Base-by-base conservation (phyloP, 495 filamentous ascomycete species). In the Lepidopterella palustris region DNA sequence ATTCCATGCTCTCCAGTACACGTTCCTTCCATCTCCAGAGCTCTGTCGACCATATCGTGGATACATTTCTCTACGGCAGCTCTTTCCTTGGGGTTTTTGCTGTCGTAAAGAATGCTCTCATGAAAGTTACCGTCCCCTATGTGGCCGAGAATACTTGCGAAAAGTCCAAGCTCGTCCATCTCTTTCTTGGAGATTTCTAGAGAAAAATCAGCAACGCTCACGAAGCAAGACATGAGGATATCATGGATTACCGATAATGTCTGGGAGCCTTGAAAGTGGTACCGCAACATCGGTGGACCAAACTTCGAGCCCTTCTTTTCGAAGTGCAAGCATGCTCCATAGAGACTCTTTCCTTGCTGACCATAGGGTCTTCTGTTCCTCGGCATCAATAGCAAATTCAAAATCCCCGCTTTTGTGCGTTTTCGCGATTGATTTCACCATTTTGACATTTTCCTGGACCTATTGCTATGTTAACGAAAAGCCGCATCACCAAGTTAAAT, bases 81-180 rank as follows among this genome's bases (percentile, higher is more conserved):
- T 29, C 78, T 75, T 72, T 96, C 88, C 3, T 73, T 82, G 10
- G 81, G 80, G 32, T 58, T 89, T 77, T 18, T 74, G 77, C 27
- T 79, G 66, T 92, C 83, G 67, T 93, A 96, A 71, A 96, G 83
- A 66, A 96, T 90, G 70, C 84, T 87, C 65, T 89, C 84, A 69
- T 96, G 91, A 72, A 96, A 96, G 71, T 97, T 97, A 6, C 91
- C 90, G 70, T 95, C 88, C 4, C 89, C 89, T 58, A 95, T 84
- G 62, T 95, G 89, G 11, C 87, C 90, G 0, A 97, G 78, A 24
- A 92, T 90, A 70, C 84, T 88, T 20, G 89, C 90, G 67, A 96
- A 92, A 9, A 96, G 72, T 2, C 89, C 90, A 8, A 92, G 76
- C 6, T 88, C 83, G 66, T 92, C 87, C 76, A 96, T 83, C 70